Evolutionary conservation across 371 early-diverging fungal species (phyloP).

Genomic region (Lichtheimia ornata): DNA sequence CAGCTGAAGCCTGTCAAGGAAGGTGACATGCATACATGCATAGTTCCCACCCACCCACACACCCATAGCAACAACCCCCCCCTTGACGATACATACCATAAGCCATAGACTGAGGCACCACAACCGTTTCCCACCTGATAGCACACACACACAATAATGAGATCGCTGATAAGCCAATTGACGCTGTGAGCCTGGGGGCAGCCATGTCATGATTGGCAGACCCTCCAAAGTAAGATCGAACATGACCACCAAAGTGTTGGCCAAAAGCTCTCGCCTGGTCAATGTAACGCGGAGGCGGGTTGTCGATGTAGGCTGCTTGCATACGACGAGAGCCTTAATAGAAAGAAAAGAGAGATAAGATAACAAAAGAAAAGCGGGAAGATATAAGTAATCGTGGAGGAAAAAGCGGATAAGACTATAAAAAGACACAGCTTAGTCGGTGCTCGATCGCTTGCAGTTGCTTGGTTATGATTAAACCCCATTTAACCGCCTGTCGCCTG

Average conservation of each 20-base stretch:
- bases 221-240: constrained; percentile 18
- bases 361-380: not conserved
- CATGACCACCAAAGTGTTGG: constrained; percentile 15
- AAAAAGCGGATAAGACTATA: too few relatives aligned
- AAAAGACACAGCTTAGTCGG: too few relatives aligned
- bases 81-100: constrained; percentile 47
- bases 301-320: constrained; percentile 3
- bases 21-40: too few relatives aligned
- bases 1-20: constrained; percentile 1
- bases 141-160: constrained; percentile 78
- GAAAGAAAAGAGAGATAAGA: too few relatives aligned
- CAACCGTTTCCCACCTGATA: constrained; percentile 69
- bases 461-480: too few relatives aligned
- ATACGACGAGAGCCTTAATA: too few relatives aligned
- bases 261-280: constrained; percentile 1
- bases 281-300: not conserved
- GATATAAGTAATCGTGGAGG: not conserved
- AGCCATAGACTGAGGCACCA: constrained; percentile 84
- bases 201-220: constrained; percentile 73
- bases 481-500: too few relatives aligned
- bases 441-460: too few relatives aligned
- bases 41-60: not conserved
- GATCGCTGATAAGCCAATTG: constrained; percentile 70
- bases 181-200: constrained; percentile 72
- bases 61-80: too few relatives aligned